Evolutionary conservation across 2,329 filamentous ascomycete genomes (phyloP), one percentile per base, ranked within the genome.

Genomic region (Neofusicoccum cordaticola): DNA sequence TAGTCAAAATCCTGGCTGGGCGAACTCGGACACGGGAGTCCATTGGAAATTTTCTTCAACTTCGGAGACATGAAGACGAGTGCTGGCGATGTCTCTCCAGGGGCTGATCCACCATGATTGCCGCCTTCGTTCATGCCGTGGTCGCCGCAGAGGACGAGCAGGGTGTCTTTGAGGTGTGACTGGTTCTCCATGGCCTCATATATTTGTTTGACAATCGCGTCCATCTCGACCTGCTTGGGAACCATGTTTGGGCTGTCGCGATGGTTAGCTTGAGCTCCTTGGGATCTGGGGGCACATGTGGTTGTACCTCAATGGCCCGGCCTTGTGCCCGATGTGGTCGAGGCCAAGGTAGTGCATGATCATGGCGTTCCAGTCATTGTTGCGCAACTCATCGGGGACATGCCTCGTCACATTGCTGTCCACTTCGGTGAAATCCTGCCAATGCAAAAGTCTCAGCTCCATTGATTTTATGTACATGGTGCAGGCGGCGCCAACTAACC

Each of bases 111-210:
- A 35, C 95, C 95, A 74, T 99, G 95, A 70, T 98, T 98, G 2
- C 95, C 95, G 19, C 92, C 95, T 71, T 98, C 94, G 70, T 98
- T 99, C 95, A 99, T 99, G n/a, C 95, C 95, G 74, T 99, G 95
- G 71, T 99, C 96, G 64, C 95, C 95, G 64, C 90, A 92, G 6
- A 99, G 79, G 2, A 99, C 88, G 51, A 99, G 84, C 1, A 99
- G 80, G 0, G 94, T 93, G 4, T 90, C 90, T 37, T 86, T 74
- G 1, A 97, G 86, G 75, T 97, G 90, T 1, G 84, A 74, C 64
- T 90, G 80, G 3, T 83, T 83, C 71, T 90, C 84, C 68, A 99
- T 90, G 6, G 91, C 90, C 12, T 83, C 80, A 73, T 92, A 97
- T 31, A 99, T 89, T 65, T 86, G 80, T 67, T 83, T 82, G 44